These are phyloP conservation scores for Garcia nutans DNA, from an alignment of 345 rosid genomes.

Conservation along the genomic window DNA sequence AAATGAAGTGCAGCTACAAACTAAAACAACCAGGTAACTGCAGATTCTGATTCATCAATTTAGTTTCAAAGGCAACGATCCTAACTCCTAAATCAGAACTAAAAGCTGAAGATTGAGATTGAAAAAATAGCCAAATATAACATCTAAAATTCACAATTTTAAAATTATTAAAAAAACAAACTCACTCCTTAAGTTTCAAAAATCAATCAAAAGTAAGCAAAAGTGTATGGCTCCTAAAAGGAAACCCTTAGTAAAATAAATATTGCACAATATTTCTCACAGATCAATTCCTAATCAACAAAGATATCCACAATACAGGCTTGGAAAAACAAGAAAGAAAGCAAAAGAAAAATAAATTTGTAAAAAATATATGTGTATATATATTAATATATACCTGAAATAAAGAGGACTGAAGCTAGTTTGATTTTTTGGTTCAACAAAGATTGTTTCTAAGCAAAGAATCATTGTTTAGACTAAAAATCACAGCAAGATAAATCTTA, in stretches of 20 bases:
- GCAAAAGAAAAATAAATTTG: neutral
- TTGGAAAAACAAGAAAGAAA: neutral
- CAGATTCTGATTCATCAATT: neutral
- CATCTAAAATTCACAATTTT: neutral
- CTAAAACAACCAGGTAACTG: neutral
- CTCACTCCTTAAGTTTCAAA: neutral
- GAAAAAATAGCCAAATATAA: neutral
- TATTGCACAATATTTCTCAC: neutral
- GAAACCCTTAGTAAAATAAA: neutral
- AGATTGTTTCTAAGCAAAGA: neutral
- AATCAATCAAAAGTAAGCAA: neutral
- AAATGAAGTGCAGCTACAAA: neutral
- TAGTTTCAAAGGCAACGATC: neutral
- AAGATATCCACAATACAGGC: neutral
- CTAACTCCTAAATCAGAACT: neutral
- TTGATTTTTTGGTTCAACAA: neutral
- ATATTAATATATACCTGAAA: constrained; percentile 1
- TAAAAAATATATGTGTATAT: neutral
- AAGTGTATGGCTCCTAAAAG: neutral
- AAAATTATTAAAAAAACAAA: too few relatives aligned
- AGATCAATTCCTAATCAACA: constrained; percentile 10
- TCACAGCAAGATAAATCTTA: neutral
- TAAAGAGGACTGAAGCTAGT: neutral
- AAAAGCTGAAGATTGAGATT: neutral
- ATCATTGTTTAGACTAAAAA: neutral